Conservation (phyloP, 1,139 yeast species). For the Arxiozyma slooffiae region DNA sequence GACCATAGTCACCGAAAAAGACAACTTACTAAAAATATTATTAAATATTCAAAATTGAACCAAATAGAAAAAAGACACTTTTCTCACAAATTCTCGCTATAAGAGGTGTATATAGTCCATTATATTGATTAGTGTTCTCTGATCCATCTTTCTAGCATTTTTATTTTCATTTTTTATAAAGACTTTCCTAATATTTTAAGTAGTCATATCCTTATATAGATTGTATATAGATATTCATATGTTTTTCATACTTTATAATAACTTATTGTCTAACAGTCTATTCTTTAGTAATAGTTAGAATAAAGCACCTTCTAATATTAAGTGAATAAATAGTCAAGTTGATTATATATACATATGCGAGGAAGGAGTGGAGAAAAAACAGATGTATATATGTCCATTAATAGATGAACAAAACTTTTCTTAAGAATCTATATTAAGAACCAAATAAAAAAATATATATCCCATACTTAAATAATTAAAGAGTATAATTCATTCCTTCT, state of each 20-base stretch:
- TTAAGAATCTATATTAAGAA: neutral
- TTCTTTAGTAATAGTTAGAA: too few species aligned
- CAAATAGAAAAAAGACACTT: too few species aligned
- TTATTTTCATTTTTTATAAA: neutral
- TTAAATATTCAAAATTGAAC: neutral
- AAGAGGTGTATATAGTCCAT: neutral
- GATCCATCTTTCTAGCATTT: too few species aligned
- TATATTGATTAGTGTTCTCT: neutral
- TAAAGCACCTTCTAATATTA: neutral
- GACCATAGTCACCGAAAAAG: neutral
- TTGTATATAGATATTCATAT: neutral
- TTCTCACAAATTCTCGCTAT: neutral
- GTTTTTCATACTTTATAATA: neutral
- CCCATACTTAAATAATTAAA: too few species aligned
- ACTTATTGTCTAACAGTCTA: neutral
- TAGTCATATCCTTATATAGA: neutral
- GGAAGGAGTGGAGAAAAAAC: neutral
- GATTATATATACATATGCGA: neutral
- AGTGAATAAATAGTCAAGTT: too few species aligned
- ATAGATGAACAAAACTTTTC: too few species aligned
- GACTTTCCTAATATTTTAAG: neutral
- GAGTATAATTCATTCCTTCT: neutral
- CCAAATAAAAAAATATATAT: too few species aligned
- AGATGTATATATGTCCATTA: too few species aligned
- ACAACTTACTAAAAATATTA: neutral